Base-by-base conservation (phyloP, 2,329 filamentous ascomycete genomes). In the Neoscytalidium dimidiatum region DNA sequence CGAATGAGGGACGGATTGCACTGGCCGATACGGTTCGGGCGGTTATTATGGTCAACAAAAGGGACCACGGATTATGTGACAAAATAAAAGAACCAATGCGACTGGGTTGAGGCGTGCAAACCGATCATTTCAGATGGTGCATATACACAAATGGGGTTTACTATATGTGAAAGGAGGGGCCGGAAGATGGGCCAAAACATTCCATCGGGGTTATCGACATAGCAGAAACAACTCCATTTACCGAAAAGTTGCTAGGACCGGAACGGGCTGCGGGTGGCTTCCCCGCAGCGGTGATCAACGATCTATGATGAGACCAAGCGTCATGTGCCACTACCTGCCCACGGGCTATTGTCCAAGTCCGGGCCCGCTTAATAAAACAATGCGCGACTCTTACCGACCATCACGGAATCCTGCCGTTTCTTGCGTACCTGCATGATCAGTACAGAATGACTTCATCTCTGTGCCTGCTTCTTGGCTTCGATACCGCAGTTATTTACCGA, bases 101-200 rank as follows among this genome's bases (percentile, higher is more conserved):
- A 64, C 44, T 57, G 52, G 63, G 53, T 64, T 64, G 63, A 64
- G 63, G 63, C 63, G n/a, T 64, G 63, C 63, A 64, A 26, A 63
- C 35, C 35, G 23, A 29, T 14, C 35, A 35, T 29, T 52, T 7
- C 49, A 46, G n/a, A 29, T 57, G 9, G 35, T 60, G 41, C 56
- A 46, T 60, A 31, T 41, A 19, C 8, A 38, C 26, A 21, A 21
- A 7, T 33, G 23, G 29, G 13, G 9, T 28, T 29, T 14, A 28
- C 19, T 17, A 6, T 13, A 57, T 14, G 56, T 60, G 56, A 57
- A 21, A 23, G 17, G n/a, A n/a, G 14, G 7, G 9, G 5, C 13
- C 35, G 23, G 38, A 23, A 58, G 21, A 41, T 41, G 52, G 41
- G 21, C 11, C 52, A 9, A 41, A n/a, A 21, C 33, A 41, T 26